Evolutionary conservation across 179 eudicot genomes (phyloP), one percentile per base, ranked within the genome.

Genomic region (Camellia oleifera): DNA sequence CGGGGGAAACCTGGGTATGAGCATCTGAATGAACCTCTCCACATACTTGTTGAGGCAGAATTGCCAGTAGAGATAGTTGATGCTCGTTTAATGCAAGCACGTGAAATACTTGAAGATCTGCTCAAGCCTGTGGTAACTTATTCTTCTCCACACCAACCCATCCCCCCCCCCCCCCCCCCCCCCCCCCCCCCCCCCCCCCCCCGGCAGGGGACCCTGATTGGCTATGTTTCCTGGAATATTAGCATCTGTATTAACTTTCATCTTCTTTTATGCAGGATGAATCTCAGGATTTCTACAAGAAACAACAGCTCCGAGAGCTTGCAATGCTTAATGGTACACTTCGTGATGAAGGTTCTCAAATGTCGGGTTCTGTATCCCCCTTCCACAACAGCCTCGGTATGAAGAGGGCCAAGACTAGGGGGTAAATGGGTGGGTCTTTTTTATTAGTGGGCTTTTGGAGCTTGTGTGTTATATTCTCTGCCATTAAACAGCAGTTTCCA

Each of bases 11-110:
- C 97, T 2, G 99, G 99, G 46, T 96, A 90, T 77, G 99, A 96
- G 85, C 99, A 96, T 86, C 97, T 96, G n/a, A 94, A 93, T 78
- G 99, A 96, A 85, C 99, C 98, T 73, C 97, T 96, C 67, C 99
- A 96, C 81, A 86, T 96, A 79, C 92, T 96, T 52, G 97, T 96
- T 71, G 99, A 96, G 86, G 98, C 97, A n/a, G 99, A 96, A 83
- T 80, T 96, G 84, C 99, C 99, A 13, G 92, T 92, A 71, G 98
- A 96, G 86, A 90, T 94, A 63, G 83, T 96, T 78, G 99, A 96
- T 88, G 89, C 93, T 72, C 97, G 96, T 66, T 82, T 96, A 40
- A 83, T 94, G 92, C 98, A 96, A 87, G 98, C 99, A 63, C 90
- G 94, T 61, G 97, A 94, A 84, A 92, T 96, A 83, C 97, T 96